Percentiles rank a stretch among this genome's conserved stretches.
Evolutionary conservation across 1,139 yeast genomes (phyloP).

Genomic region (Meyerozyma elateridarum): DNA sequence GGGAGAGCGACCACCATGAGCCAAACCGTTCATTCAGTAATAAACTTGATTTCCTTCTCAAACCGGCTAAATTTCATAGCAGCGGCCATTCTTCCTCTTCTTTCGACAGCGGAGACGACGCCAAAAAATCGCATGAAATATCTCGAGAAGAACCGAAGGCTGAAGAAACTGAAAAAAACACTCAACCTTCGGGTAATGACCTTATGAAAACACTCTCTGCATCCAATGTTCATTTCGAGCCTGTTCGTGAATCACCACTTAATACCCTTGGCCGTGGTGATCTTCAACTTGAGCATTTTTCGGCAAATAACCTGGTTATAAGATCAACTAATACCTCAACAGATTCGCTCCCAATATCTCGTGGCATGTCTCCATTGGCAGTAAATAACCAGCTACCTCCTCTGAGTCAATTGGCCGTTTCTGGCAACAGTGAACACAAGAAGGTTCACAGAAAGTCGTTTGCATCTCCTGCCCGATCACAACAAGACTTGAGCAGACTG

Average conservation of each 20-base stretch:
- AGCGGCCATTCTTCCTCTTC: conserved; percentile 7
- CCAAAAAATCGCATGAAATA: neutral
- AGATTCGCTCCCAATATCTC: conserved; percentile 13
- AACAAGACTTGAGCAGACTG: conserved; percentile 7
- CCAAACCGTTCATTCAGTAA: conserved; percentile 12
- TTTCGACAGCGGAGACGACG: neutral
- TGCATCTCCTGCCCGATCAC: conserved; percentile 5
- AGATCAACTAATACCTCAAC: conserved; percentile 12
- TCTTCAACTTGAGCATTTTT: conserved; percentile 53
- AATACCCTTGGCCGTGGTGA: conserved; percentile 72
- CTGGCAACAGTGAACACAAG: conserved; percentile 17
- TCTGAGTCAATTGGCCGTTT: conserved; percentile 13
- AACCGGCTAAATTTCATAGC: conserved; percentile 13
- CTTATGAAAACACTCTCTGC: conserved; percentile 10
- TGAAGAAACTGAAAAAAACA: conserved; percentile 6
- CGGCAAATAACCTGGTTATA: neutral
- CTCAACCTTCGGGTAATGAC: no score
- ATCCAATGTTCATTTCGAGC: conserved; percentile 47
- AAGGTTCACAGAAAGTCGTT: conserved; percentile 20
- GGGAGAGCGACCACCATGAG: neutral
- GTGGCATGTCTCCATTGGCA: conserved; percentile 19
- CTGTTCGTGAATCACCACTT: conserved; percentile 52
- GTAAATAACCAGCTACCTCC: conserved; percentile 15
- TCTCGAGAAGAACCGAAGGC: neutral
- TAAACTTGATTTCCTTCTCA: conserved; percentile 17